These are phyloP conservation scores for Crithidia thermophila DNA, from an alignment of 208 protist species.

Conservation along the genomic window DNA sequence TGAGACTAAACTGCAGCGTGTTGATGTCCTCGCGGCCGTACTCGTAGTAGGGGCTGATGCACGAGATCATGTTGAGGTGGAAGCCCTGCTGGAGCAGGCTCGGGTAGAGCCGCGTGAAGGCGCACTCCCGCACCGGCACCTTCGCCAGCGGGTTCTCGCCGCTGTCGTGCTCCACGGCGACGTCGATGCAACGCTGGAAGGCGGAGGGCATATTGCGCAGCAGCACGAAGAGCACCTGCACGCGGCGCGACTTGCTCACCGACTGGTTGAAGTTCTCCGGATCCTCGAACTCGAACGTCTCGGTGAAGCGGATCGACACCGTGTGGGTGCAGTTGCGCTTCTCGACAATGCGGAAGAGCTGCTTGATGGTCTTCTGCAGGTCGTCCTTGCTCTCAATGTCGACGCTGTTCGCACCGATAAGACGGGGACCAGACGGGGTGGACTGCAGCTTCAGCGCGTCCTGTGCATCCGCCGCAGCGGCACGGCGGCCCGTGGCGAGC, in stretches of 20 bases:
- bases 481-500: constrained; percentile 34
- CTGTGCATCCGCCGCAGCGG: background rate
- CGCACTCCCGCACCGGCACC: constrained; percentile 80
- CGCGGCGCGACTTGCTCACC: constrained; percentile 72
- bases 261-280: constrained; percentile 68
- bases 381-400: constrained; percentile 40
- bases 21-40: constrained; percentile 72
- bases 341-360: constrained; percentile 48
- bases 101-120: constrained; percentile 79
- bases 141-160: constrained; percentile 85
- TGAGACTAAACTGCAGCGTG: constrained; percentile 63
- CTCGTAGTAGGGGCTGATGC: constrained; percentile 87
- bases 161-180: constrained; percentile 85
- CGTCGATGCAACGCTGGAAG: constrained; percentile 86
- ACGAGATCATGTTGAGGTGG: constrained; percentile 69
- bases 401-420: constrained; percentile 58
- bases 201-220: constrained; percentile 74
- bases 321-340: constrained; percentile 80
- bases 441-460: constrained; percentile 58
- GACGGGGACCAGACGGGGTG: constrained; percentile 42
- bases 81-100: constrained; percentile 77
- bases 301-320: constrained; percentile 75
- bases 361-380: constrained; percentile 41
- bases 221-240: constrained; percentile 77
- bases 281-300: constrained; percentile 86